A percentile compares a stretch with the other conserved stretches of the same genome.
Evolutionary conservation across 106 monocot genomes (phyloP).

Genomic region (Hemerocallis citrina): DNA sequence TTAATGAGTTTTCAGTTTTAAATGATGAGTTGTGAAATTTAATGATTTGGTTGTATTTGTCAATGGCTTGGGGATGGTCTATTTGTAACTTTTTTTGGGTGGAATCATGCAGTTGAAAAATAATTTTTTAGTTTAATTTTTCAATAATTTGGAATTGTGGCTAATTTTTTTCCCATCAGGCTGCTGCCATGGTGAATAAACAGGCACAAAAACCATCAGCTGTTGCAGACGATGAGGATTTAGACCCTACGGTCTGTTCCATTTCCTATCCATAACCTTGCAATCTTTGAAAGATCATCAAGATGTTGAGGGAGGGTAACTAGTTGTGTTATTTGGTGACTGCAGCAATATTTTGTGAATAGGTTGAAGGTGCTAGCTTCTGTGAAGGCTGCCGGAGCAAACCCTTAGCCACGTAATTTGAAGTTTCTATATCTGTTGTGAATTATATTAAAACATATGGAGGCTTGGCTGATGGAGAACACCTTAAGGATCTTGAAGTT

Average conservation of each 20-base stretch:
- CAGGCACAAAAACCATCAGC: background rate
- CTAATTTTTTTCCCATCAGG: background rate
- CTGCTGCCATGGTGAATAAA: background rate
- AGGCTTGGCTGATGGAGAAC: conserved; percentile 54
- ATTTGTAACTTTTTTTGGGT: no score
- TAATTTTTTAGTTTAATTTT: no score
- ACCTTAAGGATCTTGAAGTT: conserved; percentile 53
- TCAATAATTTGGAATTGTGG: background rate
- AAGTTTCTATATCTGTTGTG: conserved; percentile 35
- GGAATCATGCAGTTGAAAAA: no score
- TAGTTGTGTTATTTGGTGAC: background rate
- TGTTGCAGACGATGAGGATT: conserved; percentile 7
- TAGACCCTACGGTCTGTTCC: conserved; percentile 5
- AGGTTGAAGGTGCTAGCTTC: conserved; percentile 50
- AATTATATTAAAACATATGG: conserved; percentile 55
- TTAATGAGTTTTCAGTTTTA: no score
- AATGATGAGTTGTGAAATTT: no score
- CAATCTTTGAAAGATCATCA: background rate
- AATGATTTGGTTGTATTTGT: no score
- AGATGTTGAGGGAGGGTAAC: background rate
- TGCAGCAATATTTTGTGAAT: conserved; percentile 88
- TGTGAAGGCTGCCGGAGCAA: conserved; percentile 34
- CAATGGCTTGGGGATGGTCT: no score
- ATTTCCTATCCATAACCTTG: background rate
- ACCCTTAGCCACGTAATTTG: conserved; percentile 88